Base-by-base conservation (phyloP, 306 rosid genomes). In the Corylus avellana region DNA sequence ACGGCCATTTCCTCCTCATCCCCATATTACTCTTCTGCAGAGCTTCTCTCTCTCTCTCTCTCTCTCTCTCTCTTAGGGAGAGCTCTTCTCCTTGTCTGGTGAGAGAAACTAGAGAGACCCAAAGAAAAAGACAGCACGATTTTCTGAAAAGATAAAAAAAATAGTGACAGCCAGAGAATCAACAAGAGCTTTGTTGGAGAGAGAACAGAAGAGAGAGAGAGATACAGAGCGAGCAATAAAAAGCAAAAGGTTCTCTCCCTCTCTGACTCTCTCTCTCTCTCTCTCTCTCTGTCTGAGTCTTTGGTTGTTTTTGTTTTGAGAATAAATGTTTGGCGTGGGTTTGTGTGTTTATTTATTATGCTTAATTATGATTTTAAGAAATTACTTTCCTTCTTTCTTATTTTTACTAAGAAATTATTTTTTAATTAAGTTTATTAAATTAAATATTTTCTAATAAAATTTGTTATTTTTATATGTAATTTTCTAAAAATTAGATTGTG, bases 171-270 rank as follows among this genome's bases (percentile, higher is more conserved):
- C 20, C 61, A 75, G 79, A 81, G 79, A 70, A 84, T 77, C 83
- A 54, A 73, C 63, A 66, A 37, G 55, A 37, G 55, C 18, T 62
- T 77, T 76, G 25, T 46, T 39, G 55, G 44, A 51, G 32, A 53
- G 17, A 32, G 35, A 32, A 49, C 25, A 22, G 25, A 22, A 22
- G 58, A 42, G 64, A 79, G 64, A 79, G 32, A 67, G 79, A 77
- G 87, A 63, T 64, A 75, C 22, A 29, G 68, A 75, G 79, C 77
- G 79, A 64, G 86, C 69, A 79, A 79, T 84, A 79, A 85, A 90
- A 88, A 85, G 90, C 88, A 84, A 86, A 90, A 88, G 94, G 85
- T 82, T 78, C 83, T 80, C 70, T 32, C 78, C 72, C 74, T 83
- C 69, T 69, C 57, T 72, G 85, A 46, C 44, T 35, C 32, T 18